Conservation (phyloP, 2,329 filamentous ascomycete species). For the Neopestalotiopsis clavispora region DNA sequence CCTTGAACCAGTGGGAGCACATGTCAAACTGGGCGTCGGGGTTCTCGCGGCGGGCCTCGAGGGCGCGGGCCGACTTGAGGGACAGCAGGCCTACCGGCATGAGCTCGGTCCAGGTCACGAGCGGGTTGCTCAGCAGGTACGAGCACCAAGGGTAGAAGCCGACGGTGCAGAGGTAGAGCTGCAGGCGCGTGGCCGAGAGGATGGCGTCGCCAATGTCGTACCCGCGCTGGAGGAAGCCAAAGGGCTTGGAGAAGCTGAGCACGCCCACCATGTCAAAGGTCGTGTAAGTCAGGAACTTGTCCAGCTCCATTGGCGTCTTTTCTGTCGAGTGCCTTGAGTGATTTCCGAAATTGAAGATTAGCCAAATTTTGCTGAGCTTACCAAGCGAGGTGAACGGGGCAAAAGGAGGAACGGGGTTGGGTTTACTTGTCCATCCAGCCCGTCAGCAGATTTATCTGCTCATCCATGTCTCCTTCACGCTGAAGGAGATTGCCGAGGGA, state of each 20-base stretch:
- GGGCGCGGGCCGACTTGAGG: constrained; percentile 8
- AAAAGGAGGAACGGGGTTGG: neutral
- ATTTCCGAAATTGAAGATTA: too few species aligned
- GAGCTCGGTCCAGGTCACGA: constrained; percentile 31
- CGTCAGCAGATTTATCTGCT: constrained; percentile 22
- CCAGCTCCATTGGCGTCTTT: constrained; percentile 24
- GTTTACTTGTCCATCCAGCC: constrained; percentile 24
- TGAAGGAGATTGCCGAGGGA: neutral
- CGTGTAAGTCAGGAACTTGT: constrained; percentile 30
- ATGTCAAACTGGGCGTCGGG: neutral
- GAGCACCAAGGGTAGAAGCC: constrained; percentile 31
- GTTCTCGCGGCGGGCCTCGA: neutral
- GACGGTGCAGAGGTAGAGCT: constrained; percentile 26
- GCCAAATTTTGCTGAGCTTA: too few species aligned
- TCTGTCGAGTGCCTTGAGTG: neutral
- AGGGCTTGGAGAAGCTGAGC: constrained; percentile 34
- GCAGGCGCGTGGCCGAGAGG: constrained; percentile 23
- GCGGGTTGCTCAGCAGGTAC: constrained; percentile 33
- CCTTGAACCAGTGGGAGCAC: neutral
- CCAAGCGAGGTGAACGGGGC: neutral
- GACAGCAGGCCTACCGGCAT: constrained; percentile 34
- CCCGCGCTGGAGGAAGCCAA: constrained; percentile 35
- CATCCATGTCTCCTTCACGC: constrained; percentile 18
- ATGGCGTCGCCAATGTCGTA: constrained; percentile 37
- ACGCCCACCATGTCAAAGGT: constrained; percentile 40